Conservation (phyloP, 1,139 yeast species). For the Citeromyces siamensis region DNA sequence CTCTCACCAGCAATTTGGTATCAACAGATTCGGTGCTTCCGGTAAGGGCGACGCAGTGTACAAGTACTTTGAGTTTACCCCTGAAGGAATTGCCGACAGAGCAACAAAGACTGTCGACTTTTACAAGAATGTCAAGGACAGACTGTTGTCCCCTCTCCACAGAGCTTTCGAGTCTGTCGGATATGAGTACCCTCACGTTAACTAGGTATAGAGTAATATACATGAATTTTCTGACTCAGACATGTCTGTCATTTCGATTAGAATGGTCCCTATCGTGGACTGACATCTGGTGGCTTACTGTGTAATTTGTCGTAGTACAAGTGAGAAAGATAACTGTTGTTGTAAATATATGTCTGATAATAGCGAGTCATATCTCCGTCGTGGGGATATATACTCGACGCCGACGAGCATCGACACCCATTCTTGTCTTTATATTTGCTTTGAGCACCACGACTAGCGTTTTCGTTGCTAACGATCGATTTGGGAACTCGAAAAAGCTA, state of each 20-base stretch:
- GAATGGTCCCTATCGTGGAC: no score
- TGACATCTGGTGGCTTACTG: no score
- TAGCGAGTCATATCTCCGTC: no score
- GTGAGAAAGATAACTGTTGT: no score
- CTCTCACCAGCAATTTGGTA: conserved; percentile 95
- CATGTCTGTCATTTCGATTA: neutral
- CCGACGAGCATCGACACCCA: no score
- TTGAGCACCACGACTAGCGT: no score
- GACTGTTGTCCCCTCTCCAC: conserved; percentile 62
- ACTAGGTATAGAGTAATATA: conserved; percentile 6
- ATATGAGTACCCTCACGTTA: conserved; percentile 4
- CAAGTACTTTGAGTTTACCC: conserved; percentile 82
- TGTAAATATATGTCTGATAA: no score
- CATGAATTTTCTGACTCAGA: neutral
- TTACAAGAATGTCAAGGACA: conserved; percentile 57
- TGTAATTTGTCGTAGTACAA: no score
- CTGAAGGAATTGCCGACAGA: conserved; percentile 85
- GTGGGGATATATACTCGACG: no score
- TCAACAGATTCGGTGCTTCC: conserved; percentile 95
- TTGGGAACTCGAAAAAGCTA: no score
- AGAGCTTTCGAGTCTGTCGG: conserved; percentile 44
- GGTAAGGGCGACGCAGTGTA: conserved; percentile 82
- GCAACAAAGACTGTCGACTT: conserved; percentile 70
- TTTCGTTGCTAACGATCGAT: no score
- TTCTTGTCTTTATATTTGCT: no score